Conservation (phyloP, 805 yeast genomes). For the Lachancea mirantina region DNA sequence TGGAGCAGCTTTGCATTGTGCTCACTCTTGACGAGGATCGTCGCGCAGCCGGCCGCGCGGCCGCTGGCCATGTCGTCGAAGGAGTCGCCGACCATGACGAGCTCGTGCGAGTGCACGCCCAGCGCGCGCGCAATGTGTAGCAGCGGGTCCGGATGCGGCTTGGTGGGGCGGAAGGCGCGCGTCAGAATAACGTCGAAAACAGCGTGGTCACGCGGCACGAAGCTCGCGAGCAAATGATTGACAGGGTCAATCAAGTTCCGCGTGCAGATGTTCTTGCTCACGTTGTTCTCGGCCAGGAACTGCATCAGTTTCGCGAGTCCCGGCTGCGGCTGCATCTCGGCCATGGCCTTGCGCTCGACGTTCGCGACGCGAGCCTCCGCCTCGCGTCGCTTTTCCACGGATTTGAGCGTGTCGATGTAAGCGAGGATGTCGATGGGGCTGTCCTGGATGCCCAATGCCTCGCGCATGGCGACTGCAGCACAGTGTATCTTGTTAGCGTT, state of each 20-base stretch:
- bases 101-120: constrained; percentile 38
- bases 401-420: constrained; percentile 38
- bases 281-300: constrained; percentile 21
- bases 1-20: constrained; percentile 41
- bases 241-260: constrained; percentile 53
- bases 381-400: constrained; percentile 31
- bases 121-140: constrained; percentile 46
- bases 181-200: constrained; percentile 50
- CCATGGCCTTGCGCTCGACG: constrained; percentile 61
- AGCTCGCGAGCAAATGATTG: constrained; percentile 39
- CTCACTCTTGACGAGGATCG: constrained; percentile 47
- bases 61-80: constrained; percentile 64
- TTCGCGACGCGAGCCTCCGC: constrained; percentile 43
- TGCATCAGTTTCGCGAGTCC: constrained; percentile 41
- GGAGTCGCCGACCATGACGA: constrained; percentile 72
- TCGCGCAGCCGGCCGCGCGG: constrained; percentile 51
- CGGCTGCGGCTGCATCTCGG: constrained; percentile 43
- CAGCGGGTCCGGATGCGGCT: constrained; percentile 60
- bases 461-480: constrained; percentile 46
- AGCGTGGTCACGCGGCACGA: constrained; percentile 33
- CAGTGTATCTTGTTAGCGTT: constrained; percentile 1
- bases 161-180: constrained; percentile 58
- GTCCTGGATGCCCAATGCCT: constrained; percentile 43
- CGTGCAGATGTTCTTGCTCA: constrained; percentile 55
- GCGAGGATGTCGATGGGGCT: constrained; percentile 45